Base-by-base conservation (phyloP, 2,329 filamentous ascomycete genomes). In the Cryphonectria nitschkei region DNA sequence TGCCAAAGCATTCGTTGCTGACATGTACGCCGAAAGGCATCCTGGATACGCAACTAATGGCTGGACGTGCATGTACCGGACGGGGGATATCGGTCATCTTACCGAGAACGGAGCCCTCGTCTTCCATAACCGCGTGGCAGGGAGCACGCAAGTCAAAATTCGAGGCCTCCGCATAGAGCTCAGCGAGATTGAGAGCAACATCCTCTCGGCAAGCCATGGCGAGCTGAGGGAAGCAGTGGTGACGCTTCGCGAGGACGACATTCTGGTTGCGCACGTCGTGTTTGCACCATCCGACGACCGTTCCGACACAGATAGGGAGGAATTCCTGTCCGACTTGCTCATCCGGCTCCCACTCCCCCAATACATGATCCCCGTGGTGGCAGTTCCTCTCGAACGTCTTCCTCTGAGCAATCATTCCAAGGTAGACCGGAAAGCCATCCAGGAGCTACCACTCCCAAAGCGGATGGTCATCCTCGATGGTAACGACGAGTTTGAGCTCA, bases 111-210 rank as follows among this genome's bases (percentile, higher is more conserved):
- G 83, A 1, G 71, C 75, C 0, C 74, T 85, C 0, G 67, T 78
- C 0, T 75, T 81, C 41, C 68, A 79, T 7, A 82, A 82, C 0
- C 81, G 84, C 0, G 79, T 82, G 1, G 76, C 70, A 1, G 82
- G 82, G 3, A 82, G 85, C 67, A 82, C 79, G 0, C 80, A 84
- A 60, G 75, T 86, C 72, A 87, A 87, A 73, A 75, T 87, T 1
- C 77, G 79, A 9, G 71, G 71, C 5, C 61, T 71, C 16, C 65
- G 71, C 2, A 71, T 72, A 13, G 83, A 85, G 9, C 75, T 85
- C 0, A 72, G 75, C 13, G 84, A 85, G 1, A 64, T 72, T 26
- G 68, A 71, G 50, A 41, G 22, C 16, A 63, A 29, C 62, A 64
- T 72, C 32, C 19, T 71, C 13, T 16, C 54, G 5, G 56, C 56